Evolutionary conservation across 176 grass and related monocot genomes (phyloP).

Genomic region (Ensete ventricosum): DNA sequence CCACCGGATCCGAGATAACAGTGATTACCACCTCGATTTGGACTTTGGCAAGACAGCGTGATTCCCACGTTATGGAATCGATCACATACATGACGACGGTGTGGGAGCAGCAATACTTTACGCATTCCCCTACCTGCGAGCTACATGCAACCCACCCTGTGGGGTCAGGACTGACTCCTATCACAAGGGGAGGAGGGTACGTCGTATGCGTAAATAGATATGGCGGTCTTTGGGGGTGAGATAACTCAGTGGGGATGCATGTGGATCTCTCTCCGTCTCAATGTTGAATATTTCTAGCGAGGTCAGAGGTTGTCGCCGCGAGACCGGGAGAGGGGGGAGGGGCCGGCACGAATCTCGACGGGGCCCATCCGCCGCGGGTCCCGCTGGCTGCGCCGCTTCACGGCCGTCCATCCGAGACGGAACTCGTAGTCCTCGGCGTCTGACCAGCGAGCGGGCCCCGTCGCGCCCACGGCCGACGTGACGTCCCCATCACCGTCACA

Average conservation of each 20-base stretch:
- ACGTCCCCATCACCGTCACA: slow-evolving; percentile 37
- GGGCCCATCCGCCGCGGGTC: neutral
- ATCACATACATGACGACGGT: neutral
- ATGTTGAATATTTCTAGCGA: slow-evolving; percentile 2
- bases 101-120: neutral
- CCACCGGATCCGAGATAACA: slow-evolving; percentile 1
- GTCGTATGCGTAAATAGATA: neutral
- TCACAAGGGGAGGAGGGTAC: too few relatives aligned
- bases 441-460: neutral
- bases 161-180: too few relatives aligned
- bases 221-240: neutral
- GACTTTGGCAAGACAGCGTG: slow-evolving; percentile 3
- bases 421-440: neutral
- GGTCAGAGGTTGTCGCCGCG: neutral
- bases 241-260: neutral
- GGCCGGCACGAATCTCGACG: slow-evolving; percentile 1
- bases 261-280: neutral
- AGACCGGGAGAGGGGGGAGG: too few relatives aligned
- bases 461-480: slow-evolving; percentile 16
- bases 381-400: neutral
- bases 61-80: slow-evolving; percentile 9
- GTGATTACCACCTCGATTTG: neutral
- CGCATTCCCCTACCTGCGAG: neutral
- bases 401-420: neutral
- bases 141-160: too few relatives aligned